Evolutionary conservation across 2,329 filamentous ascomycete genomes (phyloP).

Genomic region (Myriosclerotinia scirpicola): DNA sequence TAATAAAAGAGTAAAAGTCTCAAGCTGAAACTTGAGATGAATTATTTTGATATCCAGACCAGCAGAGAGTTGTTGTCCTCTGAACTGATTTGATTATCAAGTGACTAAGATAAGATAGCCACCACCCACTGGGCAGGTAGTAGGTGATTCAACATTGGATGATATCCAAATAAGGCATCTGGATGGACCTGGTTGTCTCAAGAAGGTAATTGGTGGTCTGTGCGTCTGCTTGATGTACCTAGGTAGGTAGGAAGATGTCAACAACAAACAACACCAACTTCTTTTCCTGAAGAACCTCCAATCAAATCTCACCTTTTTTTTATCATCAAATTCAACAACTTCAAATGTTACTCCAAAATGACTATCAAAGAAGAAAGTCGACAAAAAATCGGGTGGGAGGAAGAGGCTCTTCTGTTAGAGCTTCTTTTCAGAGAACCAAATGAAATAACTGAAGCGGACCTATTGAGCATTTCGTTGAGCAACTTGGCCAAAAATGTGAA

Average conservation of each 20-base stretch:
- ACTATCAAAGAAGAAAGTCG: neutral
- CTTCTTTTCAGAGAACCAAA: conserved; percentile 23
- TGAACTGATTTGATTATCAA: neutral
- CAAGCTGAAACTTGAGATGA: neutral
- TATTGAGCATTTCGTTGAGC: conserved; percentile 29
- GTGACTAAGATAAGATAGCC: neutral
- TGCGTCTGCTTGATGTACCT: no score
- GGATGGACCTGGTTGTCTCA: no score
- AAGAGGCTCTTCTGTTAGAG: conserved; percentile 1
- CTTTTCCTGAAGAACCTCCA: neutral
- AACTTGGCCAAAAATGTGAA: conserved; percentile 29
- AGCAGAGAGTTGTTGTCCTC: neutral
- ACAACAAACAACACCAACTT: conserved; percentile 1
- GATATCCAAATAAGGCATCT: no score
- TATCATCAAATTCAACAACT: neutral
- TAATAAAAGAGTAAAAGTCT: neutral
- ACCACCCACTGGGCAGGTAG: neutral
- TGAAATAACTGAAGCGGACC: conserved; percentile 27
- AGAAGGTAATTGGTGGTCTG: no score
- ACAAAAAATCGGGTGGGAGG: neutral
- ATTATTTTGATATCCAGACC: neutral
- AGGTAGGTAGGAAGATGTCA: neutral
- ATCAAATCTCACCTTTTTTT: neutral
- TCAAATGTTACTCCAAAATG: neutral
- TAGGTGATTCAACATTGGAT: no score